These are phyloP conservation scores for Hyphopichia homilentoma DNA, from an alignment of 805 yeast species.

Conservation along the genomic window DNA sequence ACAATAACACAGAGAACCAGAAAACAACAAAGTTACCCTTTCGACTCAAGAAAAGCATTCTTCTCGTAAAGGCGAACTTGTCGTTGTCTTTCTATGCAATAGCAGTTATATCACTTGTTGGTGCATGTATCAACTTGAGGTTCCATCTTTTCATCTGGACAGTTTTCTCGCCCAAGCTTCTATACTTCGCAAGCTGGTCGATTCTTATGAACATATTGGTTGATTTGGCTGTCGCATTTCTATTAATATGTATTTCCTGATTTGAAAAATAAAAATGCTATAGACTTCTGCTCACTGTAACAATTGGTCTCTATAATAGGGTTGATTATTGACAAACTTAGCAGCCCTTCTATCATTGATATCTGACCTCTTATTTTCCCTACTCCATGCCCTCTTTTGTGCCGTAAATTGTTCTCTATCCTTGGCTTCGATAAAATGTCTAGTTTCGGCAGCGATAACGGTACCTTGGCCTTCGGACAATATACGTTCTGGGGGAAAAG, in stretches of 20 bases:
- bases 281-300: slow-evolving; percentile 21
- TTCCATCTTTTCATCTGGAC: slow-evolving; percentile 96
- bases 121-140: slow-evolving; percentile 70
- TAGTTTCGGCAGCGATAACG: slow-evolving; percentile 47
- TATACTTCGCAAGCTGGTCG: slow-evolving; percentile 79
- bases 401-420: slow-evolving; percentile 39
- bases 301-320: slow-evolving; percentile 51
- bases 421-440: slow-evolving; percentile 42
- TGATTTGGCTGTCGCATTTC: slow-evolving; percentile 42
- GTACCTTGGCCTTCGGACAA: slow-evolving; percentile 46
- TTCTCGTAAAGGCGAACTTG: slow-evolving; percentile 33
- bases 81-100: slow-evolving; percentile 55
- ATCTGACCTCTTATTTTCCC: slow-evolving; percentile 48
- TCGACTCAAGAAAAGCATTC: slow-evolving; percentile 27
- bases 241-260: background rate
- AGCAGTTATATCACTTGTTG: slow-evolving; percentile 54
- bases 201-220: slow-evolving; percentile 40
- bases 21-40: slow-evolving; percentile 9
- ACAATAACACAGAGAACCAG: slow-evolving; percentile 5
- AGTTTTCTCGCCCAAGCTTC: slow-evolving; percentile 88
- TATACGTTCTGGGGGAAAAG: slow-evolving; percentile 40
- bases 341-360: slow-evolving; percentile 55
- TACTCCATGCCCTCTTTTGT: slow-evolving; percentile 59
- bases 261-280: background rate
- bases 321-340: slow-evolving; percentile 75